Conservation (phyloP, 371 early-diverging fungal species). For the Nematocida homosporus region DNA sequence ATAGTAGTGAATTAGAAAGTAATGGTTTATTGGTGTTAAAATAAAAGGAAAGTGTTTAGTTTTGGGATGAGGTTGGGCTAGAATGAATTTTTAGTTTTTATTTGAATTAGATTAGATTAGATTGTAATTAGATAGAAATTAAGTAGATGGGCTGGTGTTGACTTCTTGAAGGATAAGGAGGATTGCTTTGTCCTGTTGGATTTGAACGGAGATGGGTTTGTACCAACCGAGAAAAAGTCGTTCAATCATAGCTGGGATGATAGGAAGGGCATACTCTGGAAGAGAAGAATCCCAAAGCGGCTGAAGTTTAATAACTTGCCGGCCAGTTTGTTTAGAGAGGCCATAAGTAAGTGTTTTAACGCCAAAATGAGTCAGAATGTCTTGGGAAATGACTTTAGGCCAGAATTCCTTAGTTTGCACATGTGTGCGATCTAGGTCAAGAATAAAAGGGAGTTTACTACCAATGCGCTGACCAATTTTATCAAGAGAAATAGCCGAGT, state of each 20-base stretch:
- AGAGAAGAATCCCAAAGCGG: neutral
- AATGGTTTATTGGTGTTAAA: too few relatives aligned
- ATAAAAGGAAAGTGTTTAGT: too few relatives aligned
- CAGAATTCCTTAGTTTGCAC: neutral
- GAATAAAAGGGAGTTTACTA: conserved; percentile 14
- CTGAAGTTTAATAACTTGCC: conserved; percentile 7
- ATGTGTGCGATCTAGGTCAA: neutral
- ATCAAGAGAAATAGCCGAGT: neutral
- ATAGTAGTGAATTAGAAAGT: too few relatives aligned
- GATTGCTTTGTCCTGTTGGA: conserved; percentile 31
- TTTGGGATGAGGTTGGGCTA: too few relatives aligned
- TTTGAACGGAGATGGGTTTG: neutral
- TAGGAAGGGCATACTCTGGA: neutral
- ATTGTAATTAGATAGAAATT: neutral
- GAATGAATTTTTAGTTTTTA: too few relatives aligned
- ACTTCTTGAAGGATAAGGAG: conserved; percentile 20
- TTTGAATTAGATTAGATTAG: too few relatives aligned
- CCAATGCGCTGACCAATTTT: conserved; percentile 28
- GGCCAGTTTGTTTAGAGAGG: neutral
- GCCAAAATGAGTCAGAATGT: conserved; percentile 15
- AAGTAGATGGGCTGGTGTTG: neutral
- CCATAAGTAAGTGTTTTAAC: neutral
- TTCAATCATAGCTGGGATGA: conserved; percentile 1
- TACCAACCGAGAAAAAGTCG: conserved; percentile 30
- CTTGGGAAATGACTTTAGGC: conserved; percentile 4